These are phyloP conservation scores for Pseudogymnoascus sp. DNA, from an alignment of 2,329 filamentous ascomycete species.

Conservation along the genomic window DNA sequence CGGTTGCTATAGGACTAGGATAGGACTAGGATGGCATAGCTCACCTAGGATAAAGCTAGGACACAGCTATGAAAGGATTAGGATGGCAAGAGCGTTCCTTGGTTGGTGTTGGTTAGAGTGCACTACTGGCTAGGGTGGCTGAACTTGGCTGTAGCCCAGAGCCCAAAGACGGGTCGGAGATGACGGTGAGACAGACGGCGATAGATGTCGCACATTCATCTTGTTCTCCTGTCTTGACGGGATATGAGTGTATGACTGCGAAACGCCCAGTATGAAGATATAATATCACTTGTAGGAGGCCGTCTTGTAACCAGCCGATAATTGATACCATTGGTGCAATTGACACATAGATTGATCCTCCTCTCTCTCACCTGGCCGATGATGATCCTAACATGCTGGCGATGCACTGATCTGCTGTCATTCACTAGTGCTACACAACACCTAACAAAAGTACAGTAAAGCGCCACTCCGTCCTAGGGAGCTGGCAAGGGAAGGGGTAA, in stretches of 20 bases:
- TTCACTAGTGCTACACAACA: background rate
- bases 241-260: background rate
- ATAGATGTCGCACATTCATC: background rate
- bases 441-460: background rate
- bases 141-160: background rate
- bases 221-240: background rate
- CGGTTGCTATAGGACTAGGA: background rate
- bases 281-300: background rate
- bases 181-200: background rate
- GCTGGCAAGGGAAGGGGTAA: background rate
- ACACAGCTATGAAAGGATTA: background rate
- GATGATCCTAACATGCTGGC: background rate
- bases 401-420: constrained; percentile 3
- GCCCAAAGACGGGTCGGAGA: background rate
- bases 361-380: too few relatives aligned
- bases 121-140: background rate
- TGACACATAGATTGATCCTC: background rate
- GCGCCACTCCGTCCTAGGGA: background rate
- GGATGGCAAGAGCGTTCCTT: background rate
- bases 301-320: background rate
- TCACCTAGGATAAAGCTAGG: background rate
- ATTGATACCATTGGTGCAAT: background rate
- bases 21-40: background rate
- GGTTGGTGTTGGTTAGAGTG: background rate
- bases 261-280: background rate